A percentile compares a stretch with the other conserved stretches of the same genome.
These are phyloP conservation scores for Adansonia rubrostipa DNA, from an alignment of 441 rosid genomes.

Conservation along the genomic window DNA sequence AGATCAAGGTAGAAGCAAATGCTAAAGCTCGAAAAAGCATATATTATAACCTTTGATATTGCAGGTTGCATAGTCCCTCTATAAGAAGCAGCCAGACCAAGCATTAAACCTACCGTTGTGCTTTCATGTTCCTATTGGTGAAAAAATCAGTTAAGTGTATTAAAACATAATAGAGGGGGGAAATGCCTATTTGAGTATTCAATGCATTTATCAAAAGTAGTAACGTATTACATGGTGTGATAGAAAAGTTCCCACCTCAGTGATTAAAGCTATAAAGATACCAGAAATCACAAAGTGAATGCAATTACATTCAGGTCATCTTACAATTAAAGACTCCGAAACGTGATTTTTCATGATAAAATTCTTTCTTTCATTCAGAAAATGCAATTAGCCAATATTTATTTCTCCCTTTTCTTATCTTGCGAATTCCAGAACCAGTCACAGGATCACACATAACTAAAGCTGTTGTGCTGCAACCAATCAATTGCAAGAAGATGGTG, in stretches of 20 bases:
- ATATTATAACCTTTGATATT: conserved; percentile 71
- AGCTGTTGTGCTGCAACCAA: conserved; percentile 11
- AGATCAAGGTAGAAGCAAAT: neutral
- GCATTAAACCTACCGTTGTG: conserved; percentile 94
- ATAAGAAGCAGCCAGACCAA: conserved; percentile 96
- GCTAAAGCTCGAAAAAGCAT: conserved; percentile 15
- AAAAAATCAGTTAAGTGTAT: conserved; percentile 21
- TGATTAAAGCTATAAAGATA: conserved; percentile 1
- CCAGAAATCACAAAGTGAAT: conserved; percentile 9
- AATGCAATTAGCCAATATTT: conserved; percentile 13
- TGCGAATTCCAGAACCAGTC: conserved; percentile 14
- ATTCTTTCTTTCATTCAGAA: neutral
- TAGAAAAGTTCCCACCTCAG: conserved; percentile 12
- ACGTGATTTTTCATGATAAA: neutral
- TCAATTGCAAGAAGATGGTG: conserved; percentile 27
- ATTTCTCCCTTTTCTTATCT: neutral
- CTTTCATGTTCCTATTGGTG: conserved; percentile 82
- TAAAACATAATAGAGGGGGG: neutral
- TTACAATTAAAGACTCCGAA: neutral
- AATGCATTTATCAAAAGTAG: neutral
- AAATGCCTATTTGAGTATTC: neutral
- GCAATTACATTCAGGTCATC: conserved; percentile 3
- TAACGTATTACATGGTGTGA: neutral
- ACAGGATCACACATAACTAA: conserved; percentile 1
- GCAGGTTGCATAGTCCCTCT: conserved; percentile 96